Base-by-base conservation (phyloP, 805 yeast species). In the Candida pseudofarinosa region DNA sequence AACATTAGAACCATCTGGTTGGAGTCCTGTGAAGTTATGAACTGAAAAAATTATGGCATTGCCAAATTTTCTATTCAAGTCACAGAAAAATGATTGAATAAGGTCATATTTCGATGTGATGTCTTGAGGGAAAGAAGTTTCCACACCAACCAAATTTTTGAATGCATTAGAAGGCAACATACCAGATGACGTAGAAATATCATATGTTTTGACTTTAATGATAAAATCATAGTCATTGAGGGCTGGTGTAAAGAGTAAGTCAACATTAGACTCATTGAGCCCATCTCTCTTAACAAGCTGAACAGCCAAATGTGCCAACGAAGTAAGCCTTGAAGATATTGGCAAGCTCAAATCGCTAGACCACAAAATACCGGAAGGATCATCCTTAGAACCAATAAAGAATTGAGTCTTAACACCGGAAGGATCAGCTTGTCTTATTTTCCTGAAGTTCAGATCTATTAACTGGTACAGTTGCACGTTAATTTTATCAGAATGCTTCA, bases 311-410 rank as follows among this genome's bases (percentile, higher is more conserved):
- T 88, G 79, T 1, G 97, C 78, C 46, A 93, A 73, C 0, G 95
- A 90, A 0, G 98, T 91, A 47, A 91, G 67, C 65, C 99, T 80
- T 10, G 90, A 76, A 3, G 96, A 89, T 44, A 90, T 82, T 6
- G 97, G 90, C 42, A 85, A 69, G 1, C 78, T 68, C 33, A 74
- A 55, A 37, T 74, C 74, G 49, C 76, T 74, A 3, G 91, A 79
- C 91, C 96, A 93, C 45, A 88, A 59, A 37, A 80, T 80, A 36
- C 98, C 98, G 10, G 91, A 79, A n/a, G 82, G 79, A 56, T 93
- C 98, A 47, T 80, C 83, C 56, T 81, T 83, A 1, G 96, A 78
- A 1, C 85, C 96, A 48, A 91, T 80, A 53, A 88, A 88, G 58
- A 83, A 79, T 51, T 93, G 96, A 4, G 85, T 74, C 50, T 79